A percentile compares a stretch with the other conserved stretches of the same genome.
phyloP scores from a whole-genome alignment of 1,139 yeast genomes.

The Nakaseomyces delphensis region DNA sequence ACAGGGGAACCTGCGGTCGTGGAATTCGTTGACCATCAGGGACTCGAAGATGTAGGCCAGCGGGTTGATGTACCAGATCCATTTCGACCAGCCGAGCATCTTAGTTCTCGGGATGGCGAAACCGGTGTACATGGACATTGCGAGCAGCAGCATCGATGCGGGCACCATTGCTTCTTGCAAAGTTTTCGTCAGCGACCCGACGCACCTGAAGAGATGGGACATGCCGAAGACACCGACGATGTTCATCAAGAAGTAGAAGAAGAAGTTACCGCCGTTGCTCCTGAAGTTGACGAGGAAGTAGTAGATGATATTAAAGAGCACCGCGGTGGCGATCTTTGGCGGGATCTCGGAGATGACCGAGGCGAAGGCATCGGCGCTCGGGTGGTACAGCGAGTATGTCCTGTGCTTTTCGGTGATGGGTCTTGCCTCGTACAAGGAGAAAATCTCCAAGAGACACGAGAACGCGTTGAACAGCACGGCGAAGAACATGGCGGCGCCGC shows the following conservation, averaged over 20 bases:
- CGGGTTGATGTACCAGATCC: constrained; percentile 72
- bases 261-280: constrained; percentile 59
- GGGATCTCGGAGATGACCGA: constrained; percentile 64
- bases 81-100: constrained; percentile 71
- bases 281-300: constrained; percentile 65
- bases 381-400: constrained; percentile 64
- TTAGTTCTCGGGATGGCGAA: constrained; percentile 59
- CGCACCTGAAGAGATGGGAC: constrained; percentile 64
- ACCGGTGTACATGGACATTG: constrained; percentile 64
- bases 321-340: constrained; percentile 44
- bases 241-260: constrained; percentile 51
- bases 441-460: constrained; percentile 63
- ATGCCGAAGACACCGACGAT: constrained; percentile 49
- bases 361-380: constrained; percentile 69
- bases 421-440: constrained; percentile 63
- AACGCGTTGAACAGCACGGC: constrained; percentile 73
- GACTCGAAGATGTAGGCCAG: constrained; percentile 62
- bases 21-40: constrained; percentile 48
- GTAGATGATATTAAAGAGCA: constrained; percentile 51
- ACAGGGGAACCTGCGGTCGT: constrained; percentile 37
- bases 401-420: constrained; percentile 75
- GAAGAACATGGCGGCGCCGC: constrained; percentile 69
- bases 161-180: constrained; percentile 67
- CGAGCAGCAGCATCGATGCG: constrained; percentile 53
- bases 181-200: constrained; percentile 56